These are phyloP conservation scores for Penicillium paneum DNA, from an alignment of 2,329 filamentous ascomycete species.

Conservation along the genomic window DNA sequence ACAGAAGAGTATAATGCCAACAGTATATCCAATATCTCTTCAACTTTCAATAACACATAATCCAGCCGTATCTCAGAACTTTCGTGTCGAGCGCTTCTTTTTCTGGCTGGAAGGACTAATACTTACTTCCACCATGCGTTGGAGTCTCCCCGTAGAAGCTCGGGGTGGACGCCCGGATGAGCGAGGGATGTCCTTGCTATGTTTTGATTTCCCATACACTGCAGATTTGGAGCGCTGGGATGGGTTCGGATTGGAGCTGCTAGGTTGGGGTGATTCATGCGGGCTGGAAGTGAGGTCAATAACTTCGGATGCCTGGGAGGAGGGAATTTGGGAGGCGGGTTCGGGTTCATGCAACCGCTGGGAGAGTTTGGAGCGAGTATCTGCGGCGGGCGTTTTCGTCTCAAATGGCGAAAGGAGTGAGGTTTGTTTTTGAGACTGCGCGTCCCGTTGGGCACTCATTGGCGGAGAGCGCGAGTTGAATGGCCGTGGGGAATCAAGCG, in stretches of 20 bases:
- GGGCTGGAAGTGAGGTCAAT: conserved; percentile 20
- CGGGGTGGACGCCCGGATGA: conserved; percentile 17
- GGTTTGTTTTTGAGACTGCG: conserved; percentile 1
- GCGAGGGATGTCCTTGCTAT: conserved; percentile 11
- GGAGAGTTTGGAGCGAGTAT: conserved; percentile 13
- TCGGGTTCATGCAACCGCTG: neutral
- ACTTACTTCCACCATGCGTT: conserved; percentile 19
- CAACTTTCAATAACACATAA: neutral
- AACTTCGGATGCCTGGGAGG: conserved; percentile 15
- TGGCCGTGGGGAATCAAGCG: conserved; percentile 4
- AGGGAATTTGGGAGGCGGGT: conserved; percentile 6
- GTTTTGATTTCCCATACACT: neutral
- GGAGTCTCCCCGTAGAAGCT: conserved; percentile 18
- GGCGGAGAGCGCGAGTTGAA: conserved; percentile 13
- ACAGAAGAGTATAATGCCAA: neutral
- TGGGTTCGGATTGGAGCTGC: neutral
- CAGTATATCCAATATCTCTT: neutral
- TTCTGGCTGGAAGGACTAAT: conserved; percentile 19
- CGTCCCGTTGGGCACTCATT: conserved; percentile 13
- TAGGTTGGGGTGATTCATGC: neutral
- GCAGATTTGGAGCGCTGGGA: neutral
- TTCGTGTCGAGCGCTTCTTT: conserved; percentile 12
- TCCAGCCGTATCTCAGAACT: conserved; percentile 2
- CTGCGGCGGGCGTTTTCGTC: conserved; percentile 6
- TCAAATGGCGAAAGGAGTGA: neutral